Base-by-base conservation (phyloP, 73 alveolate genomes). In the Paraurostyla sp. region DNA sequence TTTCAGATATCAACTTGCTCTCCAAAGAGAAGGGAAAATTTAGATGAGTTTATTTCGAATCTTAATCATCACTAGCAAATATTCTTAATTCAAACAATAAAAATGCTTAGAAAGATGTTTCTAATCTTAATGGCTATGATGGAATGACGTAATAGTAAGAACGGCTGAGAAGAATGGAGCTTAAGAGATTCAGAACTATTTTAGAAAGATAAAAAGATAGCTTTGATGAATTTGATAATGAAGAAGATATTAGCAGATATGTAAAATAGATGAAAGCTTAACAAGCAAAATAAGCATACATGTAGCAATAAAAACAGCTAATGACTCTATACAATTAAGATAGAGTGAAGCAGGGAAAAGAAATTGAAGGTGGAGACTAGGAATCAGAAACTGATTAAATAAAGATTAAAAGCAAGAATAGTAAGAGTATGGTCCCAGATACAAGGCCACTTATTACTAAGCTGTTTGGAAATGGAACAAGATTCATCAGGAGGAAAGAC, bases 11-110 rank as follows among this genome's bases (percentile, higher is more conserved):
- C 46, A 65, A 65, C 41, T 22, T 65, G 20, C 58, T 65, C 4
- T 65, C 82, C 33, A 38, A 65, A 22, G 82, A 65, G 36, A 65
- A 65, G 25, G 82, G 82, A 22, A 65, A 65, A 65, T 65, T 65
- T 38, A 33, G 82, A 65, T 38, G 82, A 65, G 58, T 65, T 3
- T 65, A 4, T 30, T 38, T 65, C 13, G 82, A 65, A 38, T 6
- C 60, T 65, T 11, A 36, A n/a, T 20, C 18, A n/a, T n/a, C n/a
- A n/a, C n/a, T n/a, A n/a, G n/a, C n/a, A n/a, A n/a, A n/a, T n/a
- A n/a, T n/a, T n/a, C n/a, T n/a, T n/a, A n/a, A n/a, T n/a, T n/a
- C n/a, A n/a, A n/a, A n/a, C n/a, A n/a, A n/a, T n/a, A n/a, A n/a
- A n/a, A n/a, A n/a, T n/a, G n/a, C n/a, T n/a, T n/a, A n/a, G n/a